Evolutionary conservation across 768 basidiomycete species (phyloP).

Genomic region (Pleurotus platypus): DNA sequence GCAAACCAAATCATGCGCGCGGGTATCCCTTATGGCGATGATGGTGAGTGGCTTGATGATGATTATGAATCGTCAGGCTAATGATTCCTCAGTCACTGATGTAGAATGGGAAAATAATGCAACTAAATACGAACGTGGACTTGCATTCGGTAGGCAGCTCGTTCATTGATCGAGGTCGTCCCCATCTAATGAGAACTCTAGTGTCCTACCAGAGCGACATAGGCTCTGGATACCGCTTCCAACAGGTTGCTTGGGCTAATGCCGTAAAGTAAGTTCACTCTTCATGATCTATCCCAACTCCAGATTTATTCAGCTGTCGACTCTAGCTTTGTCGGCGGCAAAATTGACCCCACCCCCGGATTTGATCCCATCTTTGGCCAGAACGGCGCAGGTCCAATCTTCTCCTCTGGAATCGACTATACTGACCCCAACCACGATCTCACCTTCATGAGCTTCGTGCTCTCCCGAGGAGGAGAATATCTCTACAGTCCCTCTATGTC

Average conservation of each 20-base stretch:
- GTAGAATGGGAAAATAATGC: background rate
- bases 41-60: slow-evolving; percentile 6
- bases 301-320: background rate
- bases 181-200: background rate
- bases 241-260: slow-evolving; percentile 3
- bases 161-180: no score
- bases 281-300: background rate
- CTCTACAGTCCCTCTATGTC: background rate
- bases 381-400: background rate
- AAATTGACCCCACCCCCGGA: background rate
- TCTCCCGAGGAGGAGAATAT: background rate
- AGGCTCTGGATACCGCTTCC: slow-evolving; percentile 1
- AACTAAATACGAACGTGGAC: background rate
- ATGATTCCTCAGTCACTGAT: background rate
- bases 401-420: background rate
- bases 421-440: background rate
- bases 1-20: slow-evolving; percentile 23
- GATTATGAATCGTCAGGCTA: background rate
- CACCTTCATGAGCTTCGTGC: background rate
- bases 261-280: background rate
- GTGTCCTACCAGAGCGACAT: slow-evolving; percentile 4
- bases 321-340: background rate
- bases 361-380: background rate
- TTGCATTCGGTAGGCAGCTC: background rate
- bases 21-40: slow-evolving; percentile 31